Base-by-base conservation (phyloP, 139 green algal genomes). In the Asterochloris erici region DNA sequence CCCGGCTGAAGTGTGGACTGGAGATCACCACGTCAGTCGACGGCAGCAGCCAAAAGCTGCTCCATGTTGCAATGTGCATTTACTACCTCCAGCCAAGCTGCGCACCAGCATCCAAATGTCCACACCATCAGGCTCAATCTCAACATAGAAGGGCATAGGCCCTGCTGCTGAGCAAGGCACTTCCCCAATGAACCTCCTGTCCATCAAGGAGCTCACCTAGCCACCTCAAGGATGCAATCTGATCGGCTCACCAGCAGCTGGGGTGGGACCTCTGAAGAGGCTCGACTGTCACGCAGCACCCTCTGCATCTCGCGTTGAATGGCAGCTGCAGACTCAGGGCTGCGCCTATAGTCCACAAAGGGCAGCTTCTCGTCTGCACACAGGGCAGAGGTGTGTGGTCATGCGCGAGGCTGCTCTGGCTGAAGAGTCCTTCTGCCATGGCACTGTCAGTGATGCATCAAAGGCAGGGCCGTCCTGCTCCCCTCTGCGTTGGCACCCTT, bases 361-460 rank as follows among this genome's bases (percentile, higher is more conserved):
- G 79, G 79, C 54, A 83, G 79, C 69, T 78, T 78, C 23, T 83
- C 79, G 77, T 83, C 79, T 83, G 79, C 79, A 64, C 4, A 19
- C 27, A 64, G 17, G 62, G 64, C 19, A 63, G 28, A 27, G 10
- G 61, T n/a, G 73, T 47, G 15, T 77, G 66, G 17, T 10, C 66
- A 71, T 21, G 21, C 66, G 66, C 66, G 10, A 71, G 21, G 2
- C 6, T 24, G 21, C 21, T 71, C 10, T 2, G 21, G 19, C 9
- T 10, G 66, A 38, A 17, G 27, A 54, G 38, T n/a, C 38, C 24
- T 15, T 14, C 47, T 61, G 23, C 26, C 24, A 11, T 14, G n/a
- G 24, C 13, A 29, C 71, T 29, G 0, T 11, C 12, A 14, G 16
- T 17, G 11, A 0, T 0, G 47, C 0, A 21, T 23, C 11, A 0